Percentiles rank a stretch among this genome's conserved stretches.
These are phyloP conservation scores for Hypoxylon sp. DNA, from an alignment of 2,329 filamentous ascomycete species.

Conservation along the genomic window DNA sequence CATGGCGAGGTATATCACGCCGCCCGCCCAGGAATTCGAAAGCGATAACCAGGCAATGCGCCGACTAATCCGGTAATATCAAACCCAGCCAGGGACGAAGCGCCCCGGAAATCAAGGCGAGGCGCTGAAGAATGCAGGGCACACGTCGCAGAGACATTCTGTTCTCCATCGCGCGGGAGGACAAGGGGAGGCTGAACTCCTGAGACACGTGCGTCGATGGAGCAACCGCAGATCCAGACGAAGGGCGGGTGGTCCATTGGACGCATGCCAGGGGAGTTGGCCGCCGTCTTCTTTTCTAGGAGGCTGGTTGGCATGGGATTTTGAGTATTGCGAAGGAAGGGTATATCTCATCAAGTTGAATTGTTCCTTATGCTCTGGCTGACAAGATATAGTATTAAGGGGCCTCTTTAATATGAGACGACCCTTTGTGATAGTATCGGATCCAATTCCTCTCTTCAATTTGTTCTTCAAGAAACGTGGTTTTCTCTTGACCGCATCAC, in stretches of 20 bases:
- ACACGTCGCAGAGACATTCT: conserved; percentile 28
- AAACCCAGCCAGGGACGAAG: background rate
- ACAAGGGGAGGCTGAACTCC: conserved; percentile 11
- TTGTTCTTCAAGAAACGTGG: background rate
- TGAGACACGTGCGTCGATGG: conserved; percentile 36
- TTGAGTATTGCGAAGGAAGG: conserved; percentile 5
- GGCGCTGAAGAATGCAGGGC: conserved; percentile 44
- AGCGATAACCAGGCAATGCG: conserved; percentile 31
- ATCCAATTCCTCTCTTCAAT: background rate
- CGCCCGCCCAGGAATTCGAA: conserved; percentile 36
- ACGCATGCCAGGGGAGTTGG: conserved; percentile 23
- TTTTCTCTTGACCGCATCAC: background rate
- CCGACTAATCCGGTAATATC: background rate
- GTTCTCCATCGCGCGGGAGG: conserved; percentile 4
- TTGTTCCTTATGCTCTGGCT: background rate
- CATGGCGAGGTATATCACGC: conserved; percentile 29
- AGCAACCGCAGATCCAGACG: conserved; percentile 30
- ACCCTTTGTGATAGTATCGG: background rate
- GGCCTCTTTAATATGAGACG: background rate
- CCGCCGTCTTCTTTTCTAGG: background rate
- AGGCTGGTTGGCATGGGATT: conserved; percentile 26
- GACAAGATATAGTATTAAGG: background rate
- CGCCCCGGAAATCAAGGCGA: background rate
- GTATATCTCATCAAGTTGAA: background rate
- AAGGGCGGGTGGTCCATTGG: conserved; percentile 23